These are phyloP conservation scores for Citrus medica DNA, from an alignment of 345 rosid species.

Conservation along the genomic window DNA sequence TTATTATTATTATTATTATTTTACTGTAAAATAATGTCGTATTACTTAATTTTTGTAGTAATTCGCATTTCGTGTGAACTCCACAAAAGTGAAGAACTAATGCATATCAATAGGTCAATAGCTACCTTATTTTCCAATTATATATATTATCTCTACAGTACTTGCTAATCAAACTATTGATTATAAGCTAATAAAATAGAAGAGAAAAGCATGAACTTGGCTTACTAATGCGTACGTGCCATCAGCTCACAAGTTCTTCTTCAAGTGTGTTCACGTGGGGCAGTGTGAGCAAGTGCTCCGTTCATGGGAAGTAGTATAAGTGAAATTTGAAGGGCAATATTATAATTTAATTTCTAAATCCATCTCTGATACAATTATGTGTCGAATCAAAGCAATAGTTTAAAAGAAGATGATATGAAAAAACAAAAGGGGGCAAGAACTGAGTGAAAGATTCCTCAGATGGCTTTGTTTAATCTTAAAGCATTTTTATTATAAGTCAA, in stretches of 20 bases:
- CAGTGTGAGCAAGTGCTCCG: constrained; percentile 16
- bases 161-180: background rate
- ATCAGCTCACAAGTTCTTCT: constrained; percentile 7
- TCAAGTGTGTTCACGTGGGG: constrained; percentile 27
- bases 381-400: constrained; percentile 20
- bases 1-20: too few species aligned
- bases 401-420: background rate
- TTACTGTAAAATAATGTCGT: too few species aligned
- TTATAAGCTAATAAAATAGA: background rate
- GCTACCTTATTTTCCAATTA: background rate
- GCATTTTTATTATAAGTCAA: constrained; percentile 28
- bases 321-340: background rate
- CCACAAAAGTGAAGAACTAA: too few species aligned
- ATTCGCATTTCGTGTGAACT: too few species aligned
- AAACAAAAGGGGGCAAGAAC: constrained; percentile 16
- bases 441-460: constrained; percentile 27
- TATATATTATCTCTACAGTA: too few species aligned
- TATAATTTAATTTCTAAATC: background rate
- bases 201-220: background rate
- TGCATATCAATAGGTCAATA: background rate
- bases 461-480: constrained; percentile 17
- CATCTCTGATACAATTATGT: constrained; percentile 12
- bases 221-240: background rate
- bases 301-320: constrained; percentile 17
- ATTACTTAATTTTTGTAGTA: too few species aligned